These are phyloP conservation scores for Mychonastes homosphaera DNA, from an alignment of 139 green algal genomes.

Conservation along the genomic window DNA sequence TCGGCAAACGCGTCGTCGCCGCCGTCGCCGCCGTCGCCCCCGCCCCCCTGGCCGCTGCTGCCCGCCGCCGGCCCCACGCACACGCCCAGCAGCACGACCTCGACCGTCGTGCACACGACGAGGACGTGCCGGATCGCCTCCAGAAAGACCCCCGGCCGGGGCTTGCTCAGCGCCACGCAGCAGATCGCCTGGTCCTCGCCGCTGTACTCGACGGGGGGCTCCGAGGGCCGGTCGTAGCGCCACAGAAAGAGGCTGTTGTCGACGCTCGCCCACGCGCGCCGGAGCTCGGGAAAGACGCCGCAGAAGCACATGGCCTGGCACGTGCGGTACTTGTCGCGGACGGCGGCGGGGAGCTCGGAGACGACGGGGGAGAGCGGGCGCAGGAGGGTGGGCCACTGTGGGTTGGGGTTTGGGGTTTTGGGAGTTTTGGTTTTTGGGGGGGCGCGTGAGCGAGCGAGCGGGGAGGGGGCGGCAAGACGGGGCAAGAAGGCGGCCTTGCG, in stretches of 20 bases:
- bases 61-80: slow-evolving; percentile 37
- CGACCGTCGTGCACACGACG: slow-evolving; percentile 80
- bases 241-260: slow-evolving; percentile 89
- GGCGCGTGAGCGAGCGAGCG: background rate
- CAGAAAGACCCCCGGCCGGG: slow-evolving; percentile 74
- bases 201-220: slow-evolving; percentile 70
- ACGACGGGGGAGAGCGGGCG: slow-evolving; percentile 43
- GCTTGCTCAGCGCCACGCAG: slow-evolving; percentile 63
- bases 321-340: slow-evolving; percentile 67
- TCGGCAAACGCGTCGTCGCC: slow-evolving; percentile 23
- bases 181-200: slow-evolving; percentile 86
- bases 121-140: slow-evolving; percentile 78
- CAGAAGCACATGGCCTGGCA: slow-evolving; percentile 80
- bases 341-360: slow-evolving; percentile 58
- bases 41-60: slow-evolving; percentile 15
- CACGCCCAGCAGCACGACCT: slow-evolving; percentile 83
- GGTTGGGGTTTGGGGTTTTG: background rate
- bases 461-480: background rate
- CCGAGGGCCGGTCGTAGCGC: slow-evolving; percentile 67
- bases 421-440: background rate
- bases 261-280: slow-evolving; percentile 78
- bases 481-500: background rate
- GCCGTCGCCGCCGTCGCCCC: slow-evolving; percentile 9
- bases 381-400: slow-evolving; percentile 42
- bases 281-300: slow-evolving; percentile 75